Conservation (phyloP, 768 basidiomycete genomes). For the Lentinula edodes region DNA sequence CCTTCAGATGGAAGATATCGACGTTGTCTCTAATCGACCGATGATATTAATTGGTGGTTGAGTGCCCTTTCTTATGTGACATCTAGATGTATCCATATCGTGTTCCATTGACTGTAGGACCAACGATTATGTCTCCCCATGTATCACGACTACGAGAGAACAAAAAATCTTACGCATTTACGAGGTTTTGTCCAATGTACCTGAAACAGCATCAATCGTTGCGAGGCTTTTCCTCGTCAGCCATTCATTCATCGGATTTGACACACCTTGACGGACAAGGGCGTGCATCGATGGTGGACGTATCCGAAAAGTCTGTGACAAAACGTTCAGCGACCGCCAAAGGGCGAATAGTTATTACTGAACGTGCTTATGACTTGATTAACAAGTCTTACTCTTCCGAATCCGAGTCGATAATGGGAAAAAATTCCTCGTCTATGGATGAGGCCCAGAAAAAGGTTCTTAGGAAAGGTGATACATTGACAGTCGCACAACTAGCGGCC, state of each 20-base stretch:
- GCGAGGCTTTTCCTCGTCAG: background rate
- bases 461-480: slow-evolving; percentile 65
- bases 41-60: slow-evolving; percentile 96
- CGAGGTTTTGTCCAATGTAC: background rate
- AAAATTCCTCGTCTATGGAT: slow-evolving; percentile 15
- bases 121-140: background rate
- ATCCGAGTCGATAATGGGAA: slow-evolving; percentile 3
- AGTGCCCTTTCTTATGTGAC: slow-evolving; percentile 35
- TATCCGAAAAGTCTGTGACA: slow-evolving; percentile 56
- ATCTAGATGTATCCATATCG: slow-evolving; percentile 8
- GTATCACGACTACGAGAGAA: background rate
- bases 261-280: slow-evolving; percentile 29
- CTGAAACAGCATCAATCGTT: background rate
- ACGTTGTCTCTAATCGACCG: slow-evolving; percentile 71
- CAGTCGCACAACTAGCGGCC: slow-evolving; percentile 77
- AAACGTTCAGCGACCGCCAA: slow-evolving; percentile 68
- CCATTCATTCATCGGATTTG: background rate
- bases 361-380: slow-evolving; percentile 60
- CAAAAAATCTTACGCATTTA: background rate
- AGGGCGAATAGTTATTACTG: slow-evolving; percentile 67
- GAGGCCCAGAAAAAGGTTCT: slow-evolving; percentile 44
- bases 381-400: slow-evolving; percentile 32
- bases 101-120: slow-evolving; percentile 3
- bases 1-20: slow-evolving; percentile 77
- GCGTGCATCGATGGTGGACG: slow-evolving; percentile 79